These are phyloP conservation scores for Aspergillus amoenus DNA, from an alignment of 2,329 filamentous ascomycete species.

Conservation along the genomic window DNA sequence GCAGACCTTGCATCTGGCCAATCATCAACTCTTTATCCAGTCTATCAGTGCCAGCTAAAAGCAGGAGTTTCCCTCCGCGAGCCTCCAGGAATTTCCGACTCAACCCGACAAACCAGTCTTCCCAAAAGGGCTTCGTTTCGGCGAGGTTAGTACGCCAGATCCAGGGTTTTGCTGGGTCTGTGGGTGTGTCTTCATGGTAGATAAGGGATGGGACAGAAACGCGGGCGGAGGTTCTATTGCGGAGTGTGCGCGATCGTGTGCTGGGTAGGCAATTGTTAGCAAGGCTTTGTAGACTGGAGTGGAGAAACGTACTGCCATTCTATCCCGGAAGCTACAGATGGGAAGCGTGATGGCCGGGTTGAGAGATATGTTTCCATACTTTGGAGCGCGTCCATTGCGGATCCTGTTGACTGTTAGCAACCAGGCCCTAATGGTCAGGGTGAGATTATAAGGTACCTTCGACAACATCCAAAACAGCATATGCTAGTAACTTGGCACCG, in stretches of 20 bases:
- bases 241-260: constrained; percentile 79
- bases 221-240: constrained; percentile 78
- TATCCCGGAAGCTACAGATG: constrained; percentile 74
- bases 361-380: constrained; percentile 92
- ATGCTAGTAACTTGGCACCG: constrained; percentile 71
- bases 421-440: not conserved
- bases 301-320: constrained; percentile 72
- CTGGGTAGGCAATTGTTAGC: constrained; percentile 25
- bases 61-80: constrained; percentile 76
- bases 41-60: constrained; percentile 86
- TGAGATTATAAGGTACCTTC: constrained; percentile 54
- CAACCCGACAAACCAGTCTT: constrained; percentile 86
- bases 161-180: constrained; percentile 57
- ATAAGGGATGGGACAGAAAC: constrained; percentile 84
- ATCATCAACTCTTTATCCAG: constrained; percentile 91
- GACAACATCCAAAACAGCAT: constrained; percentile 90
- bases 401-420: constrained; percentile 49
- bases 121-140: constrained; percentile 87
- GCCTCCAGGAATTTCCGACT: constrained; percentile 84
- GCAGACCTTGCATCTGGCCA: constrained; percentile 89
- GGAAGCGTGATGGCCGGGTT: constrained; percentile 74
- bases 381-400: constrained; percentile 88
- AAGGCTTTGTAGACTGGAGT: not conserved
- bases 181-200: constrained; percentile 41
- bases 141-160: constrained; percentile 83